A percentile compares a stretch with the other conserved stretches of the same genome.
phyloP scores from a whole-genome alignment of 2,329 filamentous ascomycete genomes.

The Aspergillus flavus region DNA sequence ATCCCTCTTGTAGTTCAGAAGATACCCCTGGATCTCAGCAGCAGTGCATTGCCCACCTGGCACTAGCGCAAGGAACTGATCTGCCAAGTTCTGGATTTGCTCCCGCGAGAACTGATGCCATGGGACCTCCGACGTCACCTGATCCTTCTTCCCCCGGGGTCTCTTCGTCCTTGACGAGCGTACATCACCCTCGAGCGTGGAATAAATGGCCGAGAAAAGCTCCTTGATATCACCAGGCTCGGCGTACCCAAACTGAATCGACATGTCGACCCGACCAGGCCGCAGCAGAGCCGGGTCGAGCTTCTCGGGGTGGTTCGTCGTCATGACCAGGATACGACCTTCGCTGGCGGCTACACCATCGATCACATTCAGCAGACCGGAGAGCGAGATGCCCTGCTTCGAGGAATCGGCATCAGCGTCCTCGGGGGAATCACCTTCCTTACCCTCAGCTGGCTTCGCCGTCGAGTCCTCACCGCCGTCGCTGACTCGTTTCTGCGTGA shows the following conservation, averaged over 20 bases:
- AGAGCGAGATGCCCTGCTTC: slow-evolving; percentile 61
- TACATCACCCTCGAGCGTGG: slow-evolving; percentile 33
- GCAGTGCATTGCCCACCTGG: slow-evolving; percentile 40
- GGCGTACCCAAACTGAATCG: slow-evolving; percentile 58
- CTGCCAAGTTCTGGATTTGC: slow-evolving; percentile 28
- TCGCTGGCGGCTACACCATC: slow-evolving; percentile 71
- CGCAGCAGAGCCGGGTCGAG: slow-evolving; percentile 67
- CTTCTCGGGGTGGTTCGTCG: slow-evolving; percentile 67
- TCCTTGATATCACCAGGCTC: slow-evolving; percentile 39
- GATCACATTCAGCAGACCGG: slow-evolving; percentile 69
- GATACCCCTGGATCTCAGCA: slow-evolving; percentile 46
- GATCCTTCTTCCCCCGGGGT: not conserved
- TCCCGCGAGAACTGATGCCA: slow-evolving; percentile 17
- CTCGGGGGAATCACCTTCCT: slow-evolving; percentile 21
- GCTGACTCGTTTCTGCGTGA: slow-evolving; percentile 60
- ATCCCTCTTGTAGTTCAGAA: slow-evolving; percentile 38
- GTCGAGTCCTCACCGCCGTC: slow-evolving; percentile 15
- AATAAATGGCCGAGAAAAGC: slow-evolving; percentile 45
- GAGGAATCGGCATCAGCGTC: slow-evolving; percentile 11
- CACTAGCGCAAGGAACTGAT: slow-evolving; percentile 35
- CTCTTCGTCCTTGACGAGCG: slow-evolving; percentile 10
- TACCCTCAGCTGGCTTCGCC: slow-evolving; percentile 22
- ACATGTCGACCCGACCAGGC: slow-evolving; percentile 68
- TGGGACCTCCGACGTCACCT: not conserved
- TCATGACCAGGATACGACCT: slow-evolving; percentile 74